phyloP scores from a whole-genome alignment of 2,329 filamentous ascomycete genomes.

The Fusarium nelsonii region DNA sequence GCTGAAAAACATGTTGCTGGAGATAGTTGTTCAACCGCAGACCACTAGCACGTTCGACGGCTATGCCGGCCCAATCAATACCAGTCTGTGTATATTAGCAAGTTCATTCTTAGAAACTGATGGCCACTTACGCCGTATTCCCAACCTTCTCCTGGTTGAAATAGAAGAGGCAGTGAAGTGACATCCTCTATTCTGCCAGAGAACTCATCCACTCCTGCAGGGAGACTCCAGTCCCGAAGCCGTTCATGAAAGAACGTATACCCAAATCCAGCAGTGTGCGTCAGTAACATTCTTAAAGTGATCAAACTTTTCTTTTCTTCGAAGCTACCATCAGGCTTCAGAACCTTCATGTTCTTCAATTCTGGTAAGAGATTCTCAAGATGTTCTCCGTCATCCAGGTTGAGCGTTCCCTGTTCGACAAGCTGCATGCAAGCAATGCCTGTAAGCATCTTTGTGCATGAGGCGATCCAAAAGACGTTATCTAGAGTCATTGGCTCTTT shows the following conservation, averaged over 20 bases:
- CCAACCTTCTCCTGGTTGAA: slow-evolving; percentile 73
- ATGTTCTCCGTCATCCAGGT: slow-evolving; percentile 61
- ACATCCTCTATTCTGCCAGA: slow-evolving; percentile 65
- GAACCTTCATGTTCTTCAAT: slow-evolving; percentile 61
- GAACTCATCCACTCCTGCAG: slow-evolving; percentile 69
- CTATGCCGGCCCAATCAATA: slow-evolving; percentile 67
- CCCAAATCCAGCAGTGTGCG: slow-evolving; percentile 68
- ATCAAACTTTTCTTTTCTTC: slow-evolving; percentile 63
- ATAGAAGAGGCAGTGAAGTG: slow-evolving; percentile 63
- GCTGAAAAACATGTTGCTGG: slow-evolving; percentile 60
- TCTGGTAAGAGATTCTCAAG: slow-evolving; percentile 64
- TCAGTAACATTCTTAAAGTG: slow-evolving; percentile 69
- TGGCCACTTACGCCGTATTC: slow-evolving; percentile 65
- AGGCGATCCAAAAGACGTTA: slow-evolving; percentile 70
- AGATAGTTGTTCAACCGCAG: slow-evolving; percentile 62
- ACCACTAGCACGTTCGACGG: slow-evolving; percentile 60
- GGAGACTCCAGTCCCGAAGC: slow-evolving; percentile 61
- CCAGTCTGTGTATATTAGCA: slow-evolving; percentile 53
- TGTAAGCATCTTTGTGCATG: slow-evolving; percentile 68
- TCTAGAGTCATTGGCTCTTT: slow-evolving; percentile 69
- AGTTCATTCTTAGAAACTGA: rapidly evolving
- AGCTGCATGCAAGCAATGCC: slow-evolving; percentile 68
- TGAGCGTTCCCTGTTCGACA: slow-evolving; percentile 63
- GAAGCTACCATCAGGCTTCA: slow-evolving; percentile 54
- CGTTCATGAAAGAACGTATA: slow-evolving; percentile 67